phyloP scores from a whole-genome alignment of 495 filamentous ascomycete genomes.

The Neurospora sp. region DNA sequence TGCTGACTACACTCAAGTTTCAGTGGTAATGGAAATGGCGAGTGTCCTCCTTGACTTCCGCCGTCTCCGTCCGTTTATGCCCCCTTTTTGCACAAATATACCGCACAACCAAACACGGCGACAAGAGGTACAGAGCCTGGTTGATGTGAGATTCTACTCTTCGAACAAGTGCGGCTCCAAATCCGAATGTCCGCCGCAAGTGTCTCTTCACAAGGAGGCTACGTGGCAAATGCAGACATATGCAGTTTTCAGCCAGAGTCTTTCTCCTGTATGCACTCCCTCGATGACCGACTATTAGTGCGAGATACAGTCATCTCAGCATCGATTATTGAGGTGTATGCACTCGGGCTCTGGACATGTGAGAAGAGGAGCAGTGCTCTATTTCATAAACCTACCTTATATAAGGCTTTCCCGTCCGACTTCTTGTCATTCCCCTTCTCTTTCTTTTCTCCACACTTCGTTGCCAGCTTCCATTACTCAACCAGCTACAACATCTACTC shows the following conservation, averaged over 20 bases:
- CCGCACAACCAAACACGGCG: neutral
- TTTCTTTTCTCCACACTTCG: neutral
- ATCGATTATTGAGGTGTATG: neutral
- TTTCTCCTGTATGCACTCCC: neutral
- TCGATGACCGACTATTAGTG: neutral
- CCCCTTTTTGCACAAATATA: neutral
- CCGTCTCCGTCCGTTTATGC: neutral
- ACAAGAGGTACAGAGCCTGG: neutral
- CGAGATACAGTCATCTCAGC: neutral
- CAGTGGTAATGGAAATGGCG: neutral
- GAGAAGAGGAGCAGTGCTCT: neutral
- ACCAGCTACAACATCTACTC: no score
- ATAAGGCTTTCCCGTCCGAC: neutral
- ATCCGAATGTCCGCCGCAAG: neutral
- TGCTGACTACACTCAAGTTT: neutral
- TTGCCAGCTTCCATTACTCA: no score
- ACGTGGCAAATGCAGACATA: neutral
- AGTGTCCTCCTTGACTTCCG: neutral
- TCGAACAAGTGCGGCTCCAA: neutral
- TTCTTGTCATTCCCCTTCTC: neutral
- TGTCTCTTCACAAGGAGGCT: neutral
- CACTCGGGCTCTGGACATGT: neutral
- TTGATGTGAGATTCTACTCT: neutral
- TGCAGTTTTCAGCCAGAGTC: neutral
- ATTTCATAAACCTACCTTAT: neutral